These are phyloP conservation scores for Metschnikowia drakensbergensis DNA, from an alignment of 805 yeast genomes.

Conservation along the genomic window DNA sequence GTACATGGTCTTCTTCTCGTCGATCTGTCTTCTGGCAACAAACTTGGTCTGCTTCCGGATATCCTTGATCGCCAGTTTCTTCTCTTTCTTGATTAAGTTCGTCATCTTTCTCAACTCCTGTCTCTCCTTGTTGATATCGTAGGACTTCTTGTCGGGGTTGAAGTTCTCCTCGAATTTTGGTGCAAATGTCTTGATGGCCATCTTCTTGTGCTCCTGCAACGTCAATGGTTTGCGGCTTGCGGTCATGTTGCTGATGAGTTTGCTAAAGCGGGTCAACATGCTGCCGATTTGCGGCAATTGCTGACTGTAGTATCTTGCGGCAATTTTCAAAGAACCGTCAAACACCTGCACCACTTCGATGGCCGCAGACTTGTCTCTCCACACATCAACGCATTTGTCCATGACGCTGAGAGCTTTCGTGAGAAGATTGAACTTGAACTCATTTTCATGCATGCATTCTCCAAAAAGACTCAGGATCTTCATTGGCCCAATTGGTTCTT, in stretches of 20 bases:
- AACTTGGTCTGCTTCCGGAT: constrained; percentile 85
- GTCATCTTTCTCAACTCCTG: constrained; percentile 80
- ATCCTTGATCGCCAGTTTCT: constrained; percentile 83
- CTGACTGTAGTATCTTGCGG: constrained; percentile 32
- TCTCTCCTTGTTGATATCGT: constrained; percentile 77
- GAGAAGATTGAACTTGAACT: constrained; percentile 29
- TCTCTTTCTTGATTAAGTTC: constrained; percentile 86
- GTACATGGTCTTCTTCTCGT: constrained; percentile 70
- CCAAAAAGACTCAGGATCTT: constrained; percentile 13
- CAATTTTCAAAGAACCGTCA: constrained; percentile 37
- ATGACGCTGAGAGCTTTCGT: constrained; percentile 29
- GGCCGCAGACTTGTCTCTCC: constrained; percentile 63
- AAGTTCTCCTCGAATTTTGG: constrained; percentile 95
- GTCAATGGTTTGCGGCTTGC: constrained; percentile 54
- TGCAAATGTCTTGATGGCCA: constrained; percentile 78
- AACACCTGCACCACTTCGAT: constrained; percentile 55
- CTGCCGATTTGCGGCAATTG: constrained; percentile 29
- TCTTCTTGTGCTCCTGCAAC: constrained; percentile 77
- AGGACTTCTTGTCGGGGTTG: constrained; percentile 91
- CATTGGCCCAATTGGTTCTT: constrained; percentile 6
- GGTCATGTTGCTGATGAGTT: constrained; percentile 34
- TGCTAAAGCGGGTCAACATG: constrained; percentile 44
- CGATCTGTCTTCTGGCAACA: constrained; percentile 79
- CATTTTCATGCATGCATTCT: constrained; percentile 8
- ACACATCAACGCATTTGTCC: constrained; percentile 35